Evolutionary conservation across 1,284 basidiomycete genomes (phyloP), one percentile per base, ranked within the genome.

Genomic region (Rhodotorula glutinis): DNA sequence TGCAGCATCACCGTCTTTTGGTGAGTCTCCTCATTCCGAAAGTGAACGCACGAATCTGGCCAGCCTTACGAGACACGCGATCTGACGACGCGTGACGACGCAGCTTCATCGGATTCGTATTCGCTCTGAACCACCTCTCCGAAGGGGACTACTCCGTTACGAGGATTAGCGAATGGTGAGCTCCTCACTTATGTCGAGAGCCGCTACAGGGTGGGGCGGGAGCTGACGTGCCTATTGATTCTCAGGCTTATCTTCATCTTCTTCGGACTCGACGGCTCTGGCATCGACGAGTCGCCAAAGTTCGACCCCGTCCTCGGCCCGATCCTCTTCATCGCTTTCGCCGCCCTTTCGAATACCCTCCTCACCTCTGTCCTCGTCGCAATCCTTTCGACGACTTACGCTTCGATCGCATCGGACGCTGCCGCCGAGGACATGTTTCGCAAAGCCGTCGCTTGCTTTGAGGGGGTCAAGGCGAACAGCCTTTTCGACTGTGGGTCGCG

Each of bases 361-460:
- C 80, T 92, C 72, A 75, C 81, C 29, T 75, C 79, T 85, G 89
- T 93, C 74, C 82, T 95, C 41, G 92, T 92, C 66, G 91, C 89
- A 5, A 89, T 92, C 63, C 79, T 93, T 49, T 90, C 90, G 9
- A 90, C 91, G 76, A 92, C 90, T 1, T 91, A 91, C 71, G 86
- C 89, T 13, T 82, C 84, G 62, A 91, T 94, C 73, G 87, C 88
- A 78, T 82, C 85, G 14, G 89, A 76, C 58, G 73, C 72, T 3
- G 57, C 41, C 27, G 60, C 56, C 21, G 63, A 92, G 87, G 90
- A 91, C 79, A 81, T 95, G 49, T 96, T 91, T 79, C 91, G 95
- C 79, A 88, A 85, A 75, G 86, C 91, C 2, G 90, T 96, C 65
- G 82, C 84, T 40, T 94, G 91, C 0, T 89, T 96, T 61, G 90